Base-by-base conservation (phyloP, 2,329 filamentous ascomycete species). In the Davidsoniella eucalypti region DNA sequence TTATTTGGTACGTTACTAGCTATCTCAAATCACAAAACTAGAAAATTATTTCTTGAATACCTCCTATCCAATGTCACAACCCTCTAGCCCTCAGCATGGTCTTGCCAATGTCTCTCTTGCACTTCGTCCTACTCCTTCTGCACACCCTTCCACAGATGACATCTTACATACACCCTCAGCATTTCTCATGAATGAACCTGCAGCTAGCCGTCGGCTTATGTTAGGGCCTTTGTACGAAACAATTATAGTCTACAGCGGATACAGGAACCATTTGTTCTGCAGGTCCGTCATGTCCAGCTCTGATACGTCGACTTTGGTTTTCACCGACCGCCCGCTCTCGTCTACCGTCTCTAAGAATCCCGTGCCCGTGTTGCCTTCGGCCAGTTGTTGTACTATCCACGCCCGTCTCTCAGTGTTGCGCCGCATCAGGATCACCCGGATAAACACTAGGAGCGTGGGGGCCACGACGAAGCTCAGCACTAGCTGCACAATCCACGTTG, bases 401-500 rank as follows among this genome's bases (percentile, higher is more conserved):
- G 14, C 16, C 10, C n/a, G 2, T n/a, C 47, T 42, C 12, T 42
- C 25, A 25, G 16, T 17, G 25, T 49, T 49, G 3, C 47, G 37
- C n/a, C n/a, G 26, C 16, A 42, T 42, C 25, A 49, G 25, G 21
- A 49, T 37, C 21, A 38, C 29, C n/a, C 47, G 36, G 2, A 43
- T 18, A 2, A 36, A n/a, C 21, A 49, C 18, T 12, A 49, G 39
- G n/a, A 49, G 17, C 16, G n/a, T 25, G 7, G 47, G 47, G 5
- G 38, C 38, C 21, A 45, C 21, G 14, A 49, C 12, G 25, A 47
- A 48, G 18, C 44, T 47, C 26, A 60, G 21, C 2, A 59, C 51
- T 25, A 61, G 59, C 52, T 58, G 56, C 0, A 57, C 46, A 3
- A 55, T 53, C 54, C 60, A 60, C 4, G 58, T 55, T 3, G 56